phyloP scores from a whole-genome alignment of 2,329 filamentous ascomycete genomes.

The Calonectria hongkongensis region DNA sequence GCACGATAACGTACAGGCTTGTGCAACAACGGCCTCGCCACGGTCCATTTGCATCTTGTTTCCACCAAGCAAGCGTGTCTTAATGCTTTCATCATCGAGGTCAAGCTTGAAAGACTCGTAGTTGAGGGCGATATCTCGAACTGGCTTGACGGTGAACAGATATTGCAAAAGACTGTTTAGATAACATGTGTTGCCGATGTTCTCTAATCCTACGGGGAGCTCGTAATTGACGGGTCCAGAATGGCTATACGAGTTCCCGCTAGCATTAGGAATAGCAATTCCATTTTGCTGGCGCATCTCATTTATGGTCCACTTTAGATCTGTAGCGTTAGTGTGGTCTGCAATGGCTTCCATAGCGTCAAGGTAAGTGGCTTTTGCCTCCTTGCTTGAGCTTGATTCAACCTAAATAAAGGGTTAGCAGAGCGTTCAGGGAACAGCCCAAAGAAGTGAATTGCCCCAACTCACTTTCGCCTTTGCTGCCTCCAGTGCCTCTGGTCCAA shows the following conservation, averaged over 20 bases:
- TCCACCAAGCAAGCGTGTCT: slow-evolving; percentile 84
- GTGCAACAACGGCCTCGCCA: slow-evolving; percentile 78
- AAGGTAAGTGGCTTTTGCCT: slow-evolving; percentile 57
- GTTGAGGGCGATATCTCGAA: slow-evolving; percentile 87
- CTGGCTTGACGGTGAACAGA: slow-evolving; percentile 89
- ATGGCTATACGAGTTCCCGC: not conserved
- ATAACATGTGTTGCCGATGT: slow-evolving; percentile 98
- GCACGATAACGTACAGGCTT: slow-evolving; percentile 79
- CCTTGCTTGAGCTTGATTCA: slow-evolving; percentile 51
- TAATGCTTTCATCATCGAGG: slow-evolving; percentile 77
- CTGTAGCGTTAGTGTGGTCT: slow-evolving; percentile 55
- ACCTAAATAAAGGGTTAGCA: slow-evolving; percentile 52
- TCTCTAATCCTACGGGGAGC: slow-evolving; percentile 90
- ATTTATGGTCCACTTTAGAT: slow-evolving; percentile 54
- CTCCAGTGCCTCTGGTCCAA: slow-evolving; percentile 53
- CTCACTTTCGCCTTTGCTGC: slow-evolving; percentile 56
- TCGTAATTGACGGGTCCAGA: slow-evolving; percentile 60
- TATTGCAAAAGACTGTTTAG: slow-evolving; percentile 97
- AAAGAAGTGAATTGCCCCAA: not conserved
- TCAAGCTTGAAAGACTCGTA: slow-evolving; percentile 83
- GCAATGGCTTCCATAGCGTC: slow-evolving; percentile 61
- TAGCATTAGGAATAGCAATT: slow-evolving; percentile 45
- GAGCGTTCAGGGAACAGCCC: not conserved
- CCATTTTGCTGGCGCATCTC: slow-evolving; percentile 54
- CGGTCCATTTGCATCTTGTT: slow-evolving; percentile 69